A percentile compares a stretch with the other conserved stretches of the same genome.
Evolutionary conservation across 2,329 filamentous ascomycete species (phyloP).

Genomic region (Fusarium nurragi): DNA sequence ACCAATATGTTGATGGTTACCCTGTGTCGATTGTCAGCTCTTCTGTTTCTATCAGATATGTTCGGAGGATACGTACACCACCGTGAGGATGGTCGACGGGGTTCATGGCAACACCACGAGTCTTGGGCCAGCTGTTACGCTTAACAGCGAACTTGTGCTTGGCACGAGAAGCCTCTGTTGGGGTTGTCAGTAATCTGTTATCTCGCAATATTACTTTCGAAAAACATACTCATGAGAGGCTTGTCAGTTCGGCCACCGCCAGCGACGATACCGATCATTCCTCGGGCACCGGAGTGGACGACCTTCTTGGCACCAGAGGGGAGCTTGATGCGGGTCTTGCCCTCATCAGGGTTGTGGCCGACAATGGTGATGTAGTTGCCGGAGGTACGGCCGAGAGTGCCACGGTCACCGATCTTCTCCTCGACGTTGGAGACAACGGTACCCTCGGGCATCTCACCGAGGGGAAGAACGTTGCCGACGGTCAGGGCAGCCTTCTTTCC

Average conservation of each 20-base stretch:
- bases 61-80: slow-evolving; percentile 69
- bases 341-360: slow-evolving; percentile 97
- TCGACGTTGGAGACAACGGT: slow-evolving; percentile 99
- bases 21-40: slow-evolving; percentile 63
- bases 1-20: slow-evolving; percentile 99
- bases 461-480: slow-evolving; percentile 96
- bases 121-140: slow-evolving; percentile 99
- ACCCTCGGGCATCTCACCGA: slow-evolving; percentile 96
- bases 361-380: slow-evolving; percentile 99
- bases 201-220: background rate
- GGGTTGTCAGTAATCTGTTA: slow-evolving; percentile 52
- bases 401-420: slow-evolving; percentile 98
- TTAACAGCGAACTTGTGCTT: slow-evolving; percentile 99
- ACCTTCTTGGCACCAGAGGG: slow-evolving; percentile 99
- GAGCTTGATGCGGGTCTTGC: slow-evolving; percentile 99
- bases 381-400: slow-evolving; percentile 93
- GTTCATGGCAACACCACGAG: slow-evolving; percentile 99
- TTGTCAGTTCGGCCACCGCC: slow-evolving; percentile 99
- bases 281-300: slow-evolving; percentile 87
- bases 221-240: slow-evolving; percentile 85
- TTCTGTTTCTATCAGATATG: slow-evolving; percentile 17
- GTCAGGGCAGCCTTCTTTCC: slow-evolving; percentile 98
- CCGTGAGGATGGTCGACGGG: slow-evolving; percentile 98
- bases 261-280: slow-evolving; percentile 99
- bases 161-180: slow-evolving; percentile 92